Percentiles rank a stretch among this genome's conserved stretches.
Evolutionary conservation across 345 rosid species (phyloP).

Genomic region (Isatis tinctoria): DNA sequence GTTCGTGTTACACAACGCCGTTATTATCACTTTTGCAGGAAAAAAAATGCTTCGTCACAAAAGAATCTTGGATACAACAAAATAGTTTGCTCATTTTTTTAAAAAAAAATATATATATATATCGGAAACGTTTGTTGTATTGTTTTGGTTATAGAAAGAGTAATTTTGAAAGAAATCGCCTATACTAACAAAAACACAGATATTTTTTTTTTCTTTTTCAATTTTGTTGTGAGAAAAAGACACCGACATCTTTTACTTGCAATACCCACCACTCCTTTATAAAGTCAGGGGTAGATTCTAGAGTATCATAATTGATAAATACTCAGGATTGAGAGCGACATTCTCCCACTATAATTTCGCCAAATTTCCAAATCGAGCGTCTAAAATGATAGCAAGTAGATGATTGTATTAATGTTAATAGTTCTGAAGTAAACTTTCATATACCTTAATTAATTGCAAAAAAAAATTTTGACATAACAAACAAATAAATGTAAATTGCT

Average conservation of each 20-base stretch:
- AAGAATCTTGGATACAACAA: background rate
- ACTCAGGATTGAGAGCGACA: slow-evolving; percentile 16
- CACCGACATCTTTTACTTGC: background rate
- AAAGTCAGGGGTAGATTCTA: slow-evolving; percentile 21
- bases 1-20: background rate
- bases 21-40: background rate
- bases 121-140: background rate
- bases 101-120: too few species aligned
- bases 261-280: slow-evolving; percentile 24
- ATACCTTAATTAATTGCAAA: too few species aligned
- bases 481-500: background rate
- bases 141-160: background rate
- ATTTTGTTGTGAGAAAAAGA: background rate
- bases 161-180: background rate
- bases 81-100: background rate
- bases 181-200: background rate
- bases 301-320: background rate
- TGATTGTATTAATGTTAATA: background rate
- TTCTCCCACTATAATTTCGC: slow-evolving; percentile 13
- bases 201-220: background rate
- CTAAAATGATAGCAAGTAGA: background rate
- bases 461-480: too few species aligned
- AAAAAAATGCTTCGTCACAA: background rate
- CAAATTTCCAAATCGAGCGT: background rate
- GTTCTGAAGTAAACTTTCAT: background rate